Evolutionary conservation across 1,139 yeast species (phyloP), one percentile per base, ranked within the genome.

Genomic region (Yamadazyma spencermartinsiae): DNA sequence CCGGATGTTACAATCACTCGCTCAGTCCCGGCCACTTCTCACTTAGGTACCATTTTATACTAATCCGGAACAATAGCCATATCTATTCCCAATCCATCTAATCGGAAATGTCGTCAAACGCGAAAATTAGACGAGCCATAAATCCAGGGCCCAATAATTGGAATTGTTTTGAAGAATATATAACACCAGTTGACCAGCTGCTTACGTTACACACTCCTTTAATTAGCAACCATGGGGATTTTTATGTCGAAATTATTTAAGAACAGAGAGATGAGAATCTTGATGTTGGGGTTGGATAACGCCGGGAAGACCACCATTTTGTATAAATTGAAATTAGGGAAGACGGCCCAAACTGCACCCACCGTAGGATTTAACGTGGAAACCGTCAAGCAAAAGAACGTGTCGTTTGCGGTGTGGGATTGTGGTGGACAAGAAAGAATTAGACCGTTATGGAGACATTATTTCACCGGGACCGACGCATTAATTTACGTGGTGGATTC

Each of bases 291-390:
- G 12, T 74, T 89, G 47, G 96, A 88, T 60, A 87, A 88, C 50
- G 96, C 96, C 4, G 96, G 96, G 36, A 88, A 88, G 61, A 88
- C 96, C 11, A 86, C 85, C 25, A 82, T 84, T 43, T 70, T 84
- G 40, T 83, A 82, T 65, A 82, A 83, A 58, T 67, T 85, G 51
- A 84, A 86, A 59, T 68, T 84, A 42, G 88, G 88, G 39, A 83
- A 82, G 57, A 76, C 86, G 34, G 80, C 84, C 46, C 80, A 86
- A 36, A 86, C 96, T 1, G 95, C 87, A 5, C 97, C 96, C 18
- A 90, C 96, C 0, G 96, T 89, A 19, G 97, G 96, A 2, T 90
- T 87, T 67, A 89, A 89, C 62, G 96, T 89, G 41, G 97, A 90
- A 63, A 87, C 96, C 7, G 89, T 90, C 50, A 82, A 86, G 44